Evolutionary conservation across 2,329 filamentous ascomycete species (phyloP), one percentile per base, ranked within the genome.

Genomic region (Alternaria rosae): DNA sequence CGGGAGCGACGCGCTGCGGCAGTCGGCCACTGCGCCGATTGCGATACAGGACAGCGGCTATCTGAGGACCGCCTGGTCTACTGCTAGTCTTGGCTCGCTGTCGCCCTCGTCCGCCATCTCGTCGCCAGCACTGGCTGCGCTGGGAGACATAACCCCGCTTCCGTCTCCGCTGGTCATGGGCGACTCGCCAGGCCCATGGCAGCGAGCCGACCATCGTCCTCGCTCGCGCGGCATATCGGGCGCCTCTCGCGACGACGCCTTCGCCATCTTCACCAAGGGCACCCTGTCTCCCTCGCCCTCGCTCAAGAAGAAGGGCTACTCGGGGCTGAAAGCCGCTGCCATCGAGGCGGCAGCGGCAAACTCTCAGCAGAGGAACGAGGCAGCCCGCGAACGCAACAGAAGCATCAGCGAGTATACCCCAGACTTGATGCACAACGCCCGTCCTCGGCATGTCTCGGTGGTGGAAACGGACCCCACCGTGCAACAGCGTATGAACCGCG

Each of bases 391-490:
- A 12, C 87, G 92, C 61, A 93, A 95, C 77, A 87, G 94, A 70
- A 97, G 94, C 78, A 82, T 95, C 25, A 97, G 93, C 81, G 94
- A 97, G 67, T 97, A 97, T 78, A 85, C 89, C 0, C 93, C 93
- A 3, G 91, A 95, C 56, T 82, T 87, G 6, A 83, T 90, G 66
- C 85, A 88, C 44, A 86, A 91, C 52, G 85, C 90, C 1, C 91
- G 88, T 73, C 81, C 83, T 30, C 87, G 93, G 44, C 89, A 92
- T 65, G 86, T 92, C 57, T 92, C 71, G 17, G 67, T 71, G 12
- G 78, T 65, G 80, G 80, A 72, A 78, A 32, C 81, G 80, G 32
- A 83, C 84, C 17, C 84, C 88, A 66, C 83, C 80, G 5, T 82
- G 6, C 82, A 85, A 51, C 82, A 84, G 51, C 82, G 82, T 38